phyloP scores from a whole-genome alignment of 2,329 filamentous ascomycete genomes.

The Diaporthe aspalathi region DNA sequence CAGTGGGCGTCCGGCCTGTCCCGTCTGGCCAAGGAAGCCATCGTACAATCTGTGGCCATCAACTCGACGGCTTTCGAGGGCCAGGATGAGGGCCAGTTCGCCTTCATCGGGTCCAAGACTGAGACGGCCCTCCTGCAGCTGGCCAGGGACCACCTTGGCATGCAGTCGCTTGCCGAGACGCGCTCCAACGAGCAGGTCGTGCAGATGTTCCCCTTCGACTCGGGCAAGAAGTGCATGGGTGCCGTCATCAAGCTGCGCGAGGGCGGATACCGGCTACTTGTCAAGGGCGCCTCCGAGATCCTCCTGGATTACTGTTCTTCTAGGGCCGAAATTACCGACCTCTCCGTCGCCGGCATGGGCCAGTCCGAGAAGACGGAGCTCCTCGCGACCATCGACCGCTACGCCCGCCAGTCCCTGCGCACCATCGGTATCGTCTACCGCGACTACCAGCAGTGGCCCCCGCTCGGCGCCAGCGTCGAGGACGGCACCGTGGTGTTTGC shows the following conservation, averaged over 20 bases:
- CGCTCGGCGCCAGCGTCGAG: slow-evolving; percentile 69
- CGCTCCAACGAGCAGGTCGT: slow-evolving; percentile 59
- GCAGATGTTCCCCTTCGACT: slow-evolving; percentile 67
- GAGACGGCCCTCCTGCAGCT: slow-evolving; percentile 66
- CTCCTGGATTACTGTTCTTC: slow-evolving; percentile 59
- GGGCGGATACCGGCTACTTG: slow-evolving; percentile 59
- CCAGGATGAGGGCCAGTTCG: slow-evolving; percentile 55
- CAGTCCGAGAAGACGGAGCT: slow-evolving; percentile 53
- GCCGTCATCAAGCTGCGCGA: slow-evolving; percentile 61
- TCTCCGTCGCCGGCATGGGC: slow-evolving; percentile 38
- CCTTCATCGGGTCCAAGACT: slow-evolving; percentile 67
- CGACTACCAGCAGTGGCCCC: slow-evolving; percentile 78
- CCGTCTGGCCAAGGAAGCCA: slow-evolving; percentile 47
- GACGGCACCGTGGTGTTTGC: slow-evolving; percentile 72
- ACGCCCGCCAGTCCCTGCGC: slow-evolving; percentile 64
- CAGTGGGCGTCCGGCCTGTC: slow-evolving; percentile 49
- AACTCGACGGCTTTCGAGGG: slow-evolving; percentile 70
- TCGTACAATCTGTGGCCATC: slow-evolving; percentile 61
- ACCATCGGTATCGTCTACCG: slow-evolving; percentile 74
- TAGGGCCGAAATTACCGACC: slow-evolving; percentile 64
- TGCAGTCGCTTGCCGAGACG: slow-evolving; percentile 58
- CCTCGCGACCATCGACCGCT: slow-evolving; percentile 66
- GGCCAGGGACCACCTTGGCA: slow-evolving; percentile 62
- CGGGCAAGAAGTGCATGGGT: slow-evolving; percentile 67
- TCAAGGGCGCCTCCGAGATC: slow-evolving; percentile 70